Evolutionary conservation across 352 stramenopile genomes (phyloP).

Genomic region (Phytophthora rubi): DNA sequence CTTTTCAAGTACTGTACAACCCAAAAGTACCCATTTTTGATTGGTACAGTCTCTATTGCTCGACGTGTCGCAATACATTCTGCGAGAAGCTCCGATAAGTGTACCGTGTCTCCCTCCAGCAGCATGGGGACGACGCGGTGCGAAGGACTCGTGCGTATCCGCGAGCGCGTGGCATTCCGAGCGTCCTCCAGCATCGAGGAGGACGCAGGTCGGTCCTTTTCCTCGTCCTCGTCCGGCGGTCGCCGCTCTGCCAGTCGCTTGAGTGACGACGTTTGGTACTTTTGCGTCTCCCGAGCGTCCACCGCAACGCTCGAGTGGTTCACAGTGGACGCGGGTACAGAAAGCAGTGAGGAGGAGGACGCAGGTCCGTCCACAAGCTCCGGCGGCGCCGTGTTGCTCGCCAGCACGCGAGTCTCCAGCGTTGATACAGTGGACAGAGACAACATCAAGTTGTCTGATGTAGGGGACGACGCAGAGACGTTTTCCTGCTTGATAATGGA

Average conservation of each 20-base stretch:
- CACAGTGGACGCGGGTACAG: conserved; percentile 39
- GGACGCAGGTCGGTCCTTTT: conserved; percentile 7
- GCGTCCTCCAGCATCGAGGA: conserved; percentile 14
- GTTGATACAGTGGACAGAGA: conserved; percentile 54
- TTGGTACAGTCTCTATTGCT: neutral
- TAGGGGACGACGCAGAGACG: conserved; percentile 1
- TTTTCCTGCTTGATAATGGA: conserved; percentile 16
- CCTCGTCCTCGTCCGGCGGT: conserved; percentile 4
- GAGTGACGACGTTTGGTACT: conserved; percentile 58
- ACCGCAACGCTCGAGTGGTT: conserved; percentile 48
- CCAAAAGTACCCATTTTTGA: neutral
- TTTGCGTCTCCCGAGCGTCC: conserved; percentile 38
- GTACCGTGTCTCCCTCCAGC: neutral
- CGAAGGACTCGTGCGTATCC: conserved; percentile 53
- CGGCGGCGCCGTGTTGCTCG: conserved; percentile 36
- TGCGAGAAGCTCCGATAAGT: neutral
- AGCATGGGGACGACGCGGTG: conserved; percentile 33
- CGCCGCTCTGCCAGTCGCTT: conserved; percentile 27
- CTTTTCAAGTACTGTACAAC: conserved; percentile 19
- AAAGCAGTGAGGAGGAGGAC: conserved; percentile 39
- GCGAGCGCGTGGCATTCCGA: conserved; percentile 37
- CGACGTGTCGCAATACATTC: conserved; percentile 10
- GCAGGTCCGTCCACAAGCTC: conserved; percentile 4
- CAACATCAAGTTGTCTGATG: conserved; percentile 30
- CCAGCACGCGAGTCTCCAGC: conserved; percentile 42